These are phyloP conservation scores for Guadua angustifolia DNA, from an alignment of 176 grass and related monocot species.

Conservation along the genomic window DNA sequence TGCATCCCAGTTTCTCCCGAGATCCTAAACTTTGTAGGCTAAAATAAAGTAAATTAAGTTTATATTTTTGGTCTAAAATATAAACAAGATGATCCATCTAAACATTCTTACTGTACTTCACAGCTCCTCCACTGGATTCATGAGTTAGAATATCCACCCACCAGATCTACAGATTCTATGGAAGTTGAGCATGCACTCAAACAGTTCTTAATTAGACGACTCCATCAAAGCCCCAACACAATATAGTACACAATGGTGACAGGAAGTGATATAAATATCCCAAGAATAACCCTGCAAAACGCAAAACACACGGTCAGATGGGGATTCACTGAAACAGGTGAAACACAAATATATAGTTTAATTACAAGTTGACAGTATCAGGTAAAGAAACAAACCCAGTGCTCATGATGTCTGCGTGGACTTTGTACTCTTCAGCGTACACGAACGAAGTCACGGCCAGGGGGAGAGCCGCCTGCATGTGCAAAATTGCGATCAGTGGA, in stretches of 20 bases:
- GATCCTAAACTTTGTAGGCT: no score
- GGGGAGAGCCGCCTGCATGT: conserved; percentile 70
- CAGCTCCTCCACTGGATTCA: no score
- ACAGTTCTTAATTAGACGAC: no score
- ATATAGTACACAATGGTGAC: conserved; percentile 84
- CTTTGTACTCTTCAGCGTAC: conserved; percentile 86
- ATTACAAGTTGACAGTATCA: background rate
- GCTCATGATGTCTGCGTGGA: conserved; percentile 95
- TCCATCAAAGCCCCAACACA: conserved; percentile 48
- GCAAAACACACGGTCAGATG: background rate
- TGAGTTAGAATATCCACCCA: no score
- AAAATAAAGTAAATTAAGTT: no score
- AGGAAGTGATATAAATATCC: conserved; percentile 76
- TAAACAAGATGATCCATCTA: no score
- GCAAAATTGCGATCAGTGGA: conserved; percentile 6
- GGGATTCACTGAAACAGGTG: background rate
- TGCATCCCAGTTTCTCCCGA: no score
- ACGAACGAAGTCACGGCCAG: conserved; percentile 85
- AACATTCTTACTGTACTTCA: no score
- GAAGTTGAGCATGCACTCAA: no score
- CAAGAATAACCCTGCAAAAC: conserved; percentile 72
- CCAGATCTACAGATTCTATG: no score
- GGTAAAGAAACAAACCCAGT: conserved; percentile 57
- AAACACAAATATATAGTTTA: background rate
- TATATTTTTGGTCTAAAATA: no score